phyloP scores from a whole-genome alignment of 345 rosid genomes.

The Brassica rapa region DNA sequence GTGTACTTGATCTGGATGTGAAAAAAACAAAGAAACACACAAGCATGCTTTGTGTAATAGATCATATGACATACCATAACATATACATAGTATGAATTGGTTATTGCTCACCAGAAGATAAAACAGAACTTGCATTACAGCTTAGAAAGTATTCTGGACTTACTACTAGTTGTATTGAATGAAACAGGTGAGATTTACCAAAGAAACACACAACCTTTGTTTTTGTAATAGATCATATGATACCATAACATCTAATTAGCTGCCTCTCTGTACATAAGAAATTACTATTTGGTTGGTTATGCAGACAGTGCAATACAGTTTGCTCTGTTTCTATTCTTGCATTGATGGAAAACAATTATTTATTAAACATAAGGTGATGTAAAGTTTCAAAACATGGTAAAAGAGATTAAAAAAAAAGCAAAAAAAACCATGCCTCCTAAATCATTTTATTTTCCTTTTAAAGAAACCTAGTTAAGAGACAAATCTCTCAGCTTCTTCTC shows the following conservation, averaged over 20 bases:
- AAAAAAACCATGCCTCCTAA: background rate
- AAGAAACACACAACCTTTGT: background rate
- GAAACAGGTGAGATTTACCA: background rate
- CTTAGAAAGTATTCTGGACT: background rate
- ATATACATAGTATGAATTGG: no score
- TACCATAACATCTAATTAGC: background rate
- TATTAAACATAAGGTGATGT: slow-evolving; percentile 39
- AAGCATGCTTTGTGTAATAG: no score
- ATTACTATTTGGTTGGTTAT: background rate
- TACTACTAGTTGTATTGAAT: background rate
- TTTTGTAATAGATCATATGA: background rate
- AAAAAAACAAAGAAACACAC: no score
- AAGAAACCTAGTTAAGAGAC: background rate
- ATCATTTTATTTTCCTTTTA: background rate
- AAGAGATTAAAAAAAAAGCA: slow-evolving; percentile 36
- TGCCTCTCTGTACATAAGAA: background rate
- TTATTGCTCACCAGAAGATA: no score
- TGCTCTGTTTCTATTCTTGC: slow-evolving; percentile 6
- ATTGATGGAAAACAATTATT: slow-evolving; percentile 44
- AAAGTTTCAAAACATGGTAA: slow-evolving; percentile 40
- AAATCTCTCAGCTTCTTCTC: background rate
- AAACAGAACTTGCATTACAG: background rate
- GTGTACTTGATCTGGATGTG: no score
- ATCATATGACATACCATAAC: no score
- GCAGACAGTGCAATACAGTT: background rate